Base-by-base conservation (phyloP, 2,329 filamentous ascomycete species). In the Aureobasidium pullulans region DNA sequence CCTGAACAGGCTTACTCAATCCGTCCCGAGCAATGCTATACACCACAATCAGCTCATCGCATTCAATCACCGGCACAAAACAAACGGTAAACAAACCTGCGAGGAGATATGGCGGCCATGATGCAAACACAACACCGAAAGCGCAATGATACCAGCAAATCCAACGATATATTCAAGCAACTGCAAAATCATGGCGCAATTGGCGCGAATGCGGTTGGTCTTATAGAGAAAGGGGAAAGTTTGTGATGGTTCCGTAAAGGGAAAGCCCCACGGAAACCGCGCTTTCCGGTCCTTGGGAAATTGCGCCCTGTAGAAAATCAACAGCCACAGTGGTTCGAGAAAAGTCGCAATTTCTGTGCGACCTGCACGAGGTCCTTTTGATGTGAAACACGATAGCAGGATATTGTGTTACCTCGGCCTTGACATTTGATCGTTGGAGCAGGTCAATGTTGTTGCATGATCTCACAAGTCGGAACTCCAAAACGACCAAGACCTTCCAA, bases 51-150 rank as follows among this genome's bases (percentile, higher is more conserved):
- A 34, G n/a, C 29, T 6, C 11, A 29, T 31, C 3, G 9, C 15
- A 10, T 6, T 6, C 15, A 7, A 9, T 28, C 5, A 29, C 4
- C 3, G 10, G 11, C 1, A 31, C 8, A 36, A 36, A 36, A 36
- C 8, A 36, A 36, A 36, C 34, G 13, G 34, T 13, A 28, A 42
- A 47, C 53, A 40, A 23, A 57, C 53, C 32, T 57, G 42, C 4
- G 53, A 37, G 10, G 34, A 57, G 13, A 57, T 57, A 40, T 46
- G 32, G 6, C 53, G 53, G 11, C 53, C 42, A 47, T 57, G 53
- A 57, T 57, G 53, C 13, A 57, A 7, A 57, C 53, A 57, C 42
- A 57, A 36, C 6, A 39, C n/a, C 19, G 42, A 57, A 32, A 57
- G 29, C 32, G 39, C 19, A 10, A 47, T 9, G n/a, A 57, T 28